These are phyloP conservation scores for Chenopodium formosanum DNA, from an alignment of 148 eudicot genomes.

Conservation along the genomic window DNA sequence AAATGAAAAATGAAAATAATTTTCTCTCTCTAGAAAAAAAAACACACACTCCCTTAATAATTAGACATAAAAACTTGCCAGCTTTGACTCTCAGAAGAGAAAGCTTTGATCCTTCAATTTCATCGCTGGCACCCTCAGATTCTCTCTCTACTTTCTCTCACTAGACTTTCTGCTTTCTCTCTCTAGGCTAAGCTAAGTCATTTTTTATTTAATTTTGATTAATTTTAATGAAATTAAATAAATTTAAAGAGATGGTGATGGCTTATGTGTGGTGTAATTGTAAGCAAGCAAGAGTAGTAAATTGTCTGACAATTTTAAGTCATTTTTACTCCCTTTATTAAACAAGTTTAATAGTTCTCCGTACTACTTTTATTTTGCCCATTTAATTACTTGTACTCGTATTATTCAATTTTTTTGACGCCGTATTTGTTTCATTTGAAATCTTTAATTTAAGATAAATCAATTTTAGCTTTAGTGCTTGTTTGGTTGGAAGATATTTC, in stretches of 20 bases:
- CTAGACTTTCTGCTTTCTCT: conserved; percentile 1
- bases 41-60: not conserved
- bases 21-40: conserved; percentile 6
- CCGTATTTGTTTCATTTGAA: no score
- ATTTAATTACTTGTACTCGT: no score
- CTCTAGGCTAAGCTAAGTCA: no score
- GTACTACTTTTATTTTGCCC: no score
- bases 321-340: no score
- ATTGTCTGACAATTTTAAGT: not conserved
- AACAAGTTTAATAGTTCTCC: no score
- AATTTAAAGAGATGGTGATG: not conserved
- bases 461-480: no score
- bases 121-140: conserved; percentile 69
- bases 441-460: no score
- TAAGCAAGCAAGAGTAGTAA: not conserved
- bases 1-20: no score
- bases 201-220: not conserved
- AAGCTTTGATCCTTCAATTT: conserved; percentile 73
- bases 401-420: no score
- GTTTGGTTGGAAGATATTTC: no score
- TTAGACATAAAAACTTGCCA: conserved; percentile 30
- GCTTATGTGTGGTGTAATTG: not conserved
- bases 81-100: conserved; percentile 43
- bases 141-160: conserved; percentile 34
- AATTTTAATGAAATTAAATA: no score